These are phyloP conservation scores for Sporisorium scitamineum DNA, from an alignment of 1,284 basidiomycete genomes.

Conservation along the genomic window DNA sequence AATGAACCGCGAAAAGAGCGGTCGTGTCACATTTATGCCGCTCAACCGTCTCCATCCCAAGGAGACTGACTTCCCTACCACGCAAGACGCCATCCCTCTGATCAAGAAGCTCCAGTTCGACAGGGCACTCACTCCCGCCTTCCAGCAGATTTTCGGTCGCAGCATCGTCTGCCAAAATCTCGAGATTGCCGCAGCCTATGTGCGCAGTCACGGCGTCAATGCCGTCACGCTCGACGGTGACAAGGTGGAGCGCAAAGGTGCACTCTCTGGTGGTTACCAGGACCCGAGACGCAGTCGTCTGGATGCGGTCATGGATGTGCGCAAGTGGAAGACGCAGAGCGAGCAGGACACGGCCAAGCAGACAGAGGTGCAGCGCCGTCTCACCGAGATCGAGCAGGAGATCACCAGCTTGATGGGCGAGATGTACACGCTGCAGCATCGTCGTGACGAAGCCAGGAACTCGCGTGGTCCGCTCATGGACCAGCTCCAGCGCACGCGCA, in stretches of 20 bases:
- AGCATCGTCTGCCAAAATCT: constrained; percentile 95
- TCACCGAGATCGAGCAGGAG: constrained; percentile 84
- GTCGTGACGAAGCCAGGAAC: constrained; percentile 79
- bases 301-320: constrained; percentile 84
- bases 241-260: constrained; percentile 95
- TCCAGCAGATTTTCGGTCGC: constrained; percentile 98
- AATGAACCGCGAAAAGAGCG: constrained; percentile 91
- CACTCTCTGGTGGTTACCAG: constrained; percentile 94
- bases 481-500: constrained; percentile 76
- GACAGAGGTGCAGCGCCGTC: constrained; percentile 79
- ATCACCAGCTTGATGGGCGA: constrained; percentile 82
- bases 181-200: constrained; percentile 91
- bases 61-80: constrained; percentile 75
- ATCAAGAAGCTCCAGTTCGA: constrained; percentile 84
- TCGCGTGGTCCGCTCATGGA: constrained; percentile 78
- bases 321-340: constrained; percentile 81
- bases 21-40: constrained; percentile 98
- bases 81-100: constrained; percentile 82
- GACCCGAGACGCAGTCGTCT: constrained; percentile 89
- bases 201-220: constrained; percentile 92
- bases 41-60: constrained; percentile 93
- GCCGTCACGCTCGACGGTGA: constrained; percentile 98
- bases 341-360: constrained; percentile 78
- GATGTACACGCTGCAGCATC: constrained; percentile 79
- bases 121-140: constrained; percentile 79